Evolutionary conservation across 2,329 filamentous ascomycete genomes (phyloP).

Genomic region (Phialophora chinensis): DNA sequence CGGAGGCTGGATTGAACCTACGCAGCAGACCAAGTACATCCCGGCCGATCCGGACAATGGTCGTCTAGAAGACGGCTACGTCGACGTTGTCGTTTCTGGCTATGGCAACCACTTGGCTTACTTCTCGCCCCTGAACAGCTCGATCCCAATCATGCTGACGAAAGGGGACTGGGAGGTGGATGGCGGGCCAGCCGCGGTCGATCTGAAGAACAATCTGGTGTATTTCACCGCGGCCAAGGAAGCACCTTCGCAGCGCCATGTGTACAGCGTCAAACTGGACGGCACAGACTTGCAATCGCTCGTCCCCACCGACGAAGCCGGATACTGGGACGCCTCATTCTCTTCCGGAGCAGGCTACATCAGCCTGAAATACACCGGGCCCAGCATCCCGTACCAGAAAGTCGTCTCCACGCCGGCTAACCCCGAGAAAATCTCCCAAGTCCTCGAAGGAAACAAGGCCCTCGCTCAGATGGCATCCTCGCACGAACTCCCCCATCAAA

Average conservation of each 20-base stretch:
- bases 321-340: constrained; percentile 83
- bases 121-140: constrained; percentile 84
- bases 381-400: constrained; percentile 87
- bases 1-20: constrained; percentile 96
- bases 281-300: constrained; percentile 74
- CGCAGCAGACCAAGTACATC: constrained; percentile 82
- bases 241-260: constrained; percentile 84
- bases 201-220: constrained; percentile 82
- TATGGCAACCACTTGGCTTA: constrained; percentile 92
- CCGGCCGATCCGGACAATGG: constrained; percentile 80
- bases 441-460: constrained; percentile 77
- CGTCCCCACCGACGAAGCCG: constrained; percentile 74
- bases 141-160: constrained; percentile 83
- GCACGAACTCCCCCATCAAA: constrained; percentile 80
- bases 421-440: constrained; percentile 66
- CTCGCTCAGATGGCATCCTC: constrained; percentile 73
- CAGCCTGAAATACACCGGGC: constrained; percentile 82
- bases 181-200: constrained; percentile 80
- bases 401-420: constrained; percentile 82
- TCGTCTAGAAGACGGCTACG: constrained; percentile 82
- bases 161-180: constrained; percentile 92
- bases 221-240: constrained; percentile 91
- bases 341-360: constrained; percentile 81
- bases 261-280: constrained; percentile 87
- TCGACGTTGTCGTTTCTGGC: constrained; percentile 86